Conservation (phyloP, 306 rosid genomes). For the Fragaria ananassa region DNA sequence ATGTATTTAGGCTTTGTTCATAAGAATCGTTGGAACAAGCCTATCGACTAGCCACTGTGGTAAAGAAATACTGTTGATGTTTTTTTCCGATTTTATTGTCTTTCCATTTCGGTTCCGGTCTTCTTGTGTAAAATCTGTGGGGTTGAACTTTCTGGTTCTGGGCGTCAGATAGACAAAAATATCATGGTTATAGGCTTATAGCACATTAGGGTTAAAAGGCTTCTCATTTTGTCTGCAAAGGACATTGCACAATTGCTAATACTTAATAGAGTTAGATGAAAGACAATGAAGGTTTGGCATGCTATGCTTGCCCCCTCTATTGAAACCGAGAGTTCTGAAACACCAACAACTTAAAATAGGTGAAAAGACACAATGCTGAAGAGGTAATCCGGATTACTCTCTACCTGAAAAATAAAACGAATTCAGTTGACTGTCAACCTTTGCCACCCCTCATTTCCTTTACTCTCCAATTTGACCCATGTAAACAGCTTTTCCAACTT, state of each 20-base stretch:
- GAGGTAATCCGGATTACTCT: conserved; percentile 48
- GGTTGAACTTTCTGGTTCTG: neutral
- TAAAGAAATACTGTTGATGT: too few species aligned
- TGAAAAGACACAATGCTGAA: neutral
- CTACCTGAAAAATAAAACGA: neutral
- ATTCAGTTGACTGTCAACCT: conserved; percentile 48
- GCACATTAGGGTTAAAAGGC: too few species aligned
- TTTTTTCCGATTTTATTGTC: too few species aligned
- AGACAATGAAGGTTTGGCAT: neutral
- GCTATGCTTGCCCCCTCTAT: neutral
- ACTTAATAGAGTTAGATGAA: neutral
- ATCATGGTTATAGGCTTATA: neutral
- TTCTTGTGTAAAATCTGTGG: too few species aligned
- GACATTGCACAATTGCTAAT: neutral
- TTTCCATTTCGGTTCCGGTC: neutral
- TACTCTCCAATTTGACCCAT: conserved; percentile 11
- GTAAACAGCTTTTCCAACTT: conserved; percentile 18
- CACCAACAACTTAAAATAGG: neutral
- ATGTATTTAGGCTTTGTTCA: neutral
- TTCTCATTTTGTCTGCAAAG: too few species aligned
- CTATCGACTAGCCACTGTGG: neutral
- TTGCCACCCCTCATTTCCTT: conserved; percentile 8
- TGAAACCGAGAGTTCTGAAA: neutral
- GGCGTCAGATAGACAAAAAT: neutral
- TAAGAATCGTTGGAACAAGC: neutral